Conservation (phyloP, 1,139 yeast species). For the Saccharomyces hybrid region DNA sequence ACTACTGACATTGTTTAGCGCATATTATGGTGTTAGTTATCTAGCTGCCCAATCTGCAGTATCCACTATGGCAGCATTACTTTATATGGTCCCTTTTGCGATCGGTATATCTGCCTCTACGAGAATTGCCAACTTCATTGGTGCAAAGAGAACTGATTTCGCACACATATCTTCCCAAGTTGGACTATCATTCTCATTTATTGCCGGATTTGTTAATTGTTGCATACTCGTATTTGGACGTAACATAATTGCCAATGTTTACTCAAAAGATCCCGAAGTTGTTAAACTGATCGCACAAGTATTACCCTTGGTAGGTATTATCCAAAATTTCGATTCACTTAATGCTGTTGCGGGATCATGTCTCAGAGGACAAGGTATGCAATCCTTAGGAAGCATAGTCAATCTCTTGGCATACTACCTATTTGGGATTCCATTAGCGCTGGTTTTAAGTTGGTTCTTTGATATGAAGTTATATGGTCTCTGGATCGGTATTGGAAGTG, state of each 20-base stretch:
- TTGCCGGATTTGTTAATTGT: slow-evolving; percentile 54
- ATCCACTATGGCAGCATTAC: slow-evolving; percentile 68
- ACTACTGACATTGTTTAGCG: slow-evolving; percentile 61
- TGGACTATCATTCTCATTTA: slow-evolving; percentile 50
- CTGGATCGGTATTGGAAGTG: slow-evolving; percentile 85
- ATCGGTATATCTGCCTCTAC: slow-evolving; percentile 82
- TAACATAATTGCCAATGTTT: slow-evolving; percentile 51
- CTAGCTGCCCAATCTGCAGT: slow-evolving; percentile 87
- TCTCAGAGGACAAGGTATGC: slow-evolving; percentile 80
- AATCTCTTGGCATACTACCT: slow-evolving; percentile 72
- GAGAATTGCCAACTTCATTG: slow-evolving; percentile 80
- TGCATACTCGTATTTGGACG: slow-evolving; percentile 46
- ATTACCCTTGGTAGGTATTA: slow-evolving; percentile 64
- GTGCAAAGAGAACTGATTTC: slow-evolving; percentile 57
- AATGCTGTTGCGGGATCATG: slow-evolving; percentile 83
- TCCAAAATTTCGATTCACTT: slow-evolving; percentile 72
- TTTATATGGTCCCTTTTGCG: slow-evolving; percentile 86
- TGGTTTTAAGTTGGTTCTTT: slow-evolving; percentile 50
- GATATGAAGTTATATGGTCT: slow-evolving; percentile 58
- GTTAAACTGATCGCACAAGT: slow-evolving; percentile 43
- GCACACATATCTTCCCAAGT: slow-evolving; percentile 63
- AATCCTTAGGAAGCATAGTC: slow-evolving; percentile 72
- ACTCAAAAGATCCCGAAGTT: slow-evolving; percentile 66
- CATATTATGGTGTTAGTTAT: slow-evolving; percentile 74
- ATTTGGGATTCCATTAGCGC: slow-evolving; percentile 63